Conservation (phyloP, 1,284 basidiomycete genomes). For the Exsudoporus floridanus region DNA sequence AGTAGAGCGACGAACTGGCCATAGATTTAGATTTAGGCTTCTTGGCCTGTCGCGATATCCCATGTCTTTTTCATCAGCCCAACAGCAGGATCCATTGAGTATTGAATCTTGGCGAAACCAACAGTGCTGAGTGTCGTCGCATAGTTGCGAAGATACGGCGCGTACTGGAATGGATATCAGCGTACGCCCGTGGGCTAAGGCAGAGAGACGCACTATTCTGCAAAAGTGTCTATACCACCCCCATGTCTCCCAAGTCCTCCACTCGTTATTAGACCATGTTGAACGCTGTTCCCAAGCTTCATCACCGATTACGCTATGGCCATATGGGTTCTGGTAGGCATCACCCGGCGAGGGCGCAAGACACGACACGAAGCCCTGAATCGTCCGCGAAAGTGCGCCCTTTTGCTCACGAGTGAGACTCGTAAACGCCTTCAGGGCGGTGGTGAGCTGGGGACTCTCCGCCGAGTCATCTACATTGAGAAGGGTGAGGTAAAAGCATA, state of each 20-base stretch:
- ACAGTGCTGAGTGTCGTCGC: slow-evolving; percentile 62
- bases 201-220: slow-evolving; percentile 55
- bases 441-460: slow-evolving; percentile 65
- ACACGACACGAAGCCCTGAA: slow-evolving; percentile 69
- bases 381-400: slow-evolving; percentile 59
- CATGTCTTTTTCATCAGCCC: slow-evolving; percentile 63
- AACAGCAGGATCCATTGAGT: slow-evolving; percentile 53
- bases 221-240: slow-evolving; percentile 87
- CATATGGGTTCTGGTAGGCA: slow-evolving; percentile 44
- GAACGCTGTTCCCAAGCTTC: slow-evolving; percentile 67
- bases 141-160: slow-evolving; percentile 72
- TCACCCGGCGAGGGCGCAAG: slow-evolving; percentile 48
- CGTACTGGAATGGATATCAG: slow-evolving; percentile 49
- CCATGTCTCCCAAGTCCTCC: slow-evolving; percentile 83
- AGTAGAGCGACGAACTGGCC: background rate
- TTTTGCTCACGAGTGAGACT: slow-evolving; percentile 75
- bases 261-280: slow-evolving; percentile 67
- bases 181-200: background rate
- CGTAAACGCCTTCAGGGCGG: slow-evolving; percentile 69
- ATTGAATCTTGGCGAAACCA: slow-evolving; percentile 60
- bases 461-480: slow-evolving; percentile 45
- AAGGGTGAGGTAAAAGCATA: background rate
- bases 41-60: slow-evolving; percentile 67
- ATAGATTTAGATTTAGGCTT: slow-evolving; percentile 18
- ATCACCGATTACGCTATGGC: slow-evolving; percentile 53